phyloP scores from a whole-genome alignment of 2,329 filamentous ascomycete species.

The Penicillium hordei region DNA sequence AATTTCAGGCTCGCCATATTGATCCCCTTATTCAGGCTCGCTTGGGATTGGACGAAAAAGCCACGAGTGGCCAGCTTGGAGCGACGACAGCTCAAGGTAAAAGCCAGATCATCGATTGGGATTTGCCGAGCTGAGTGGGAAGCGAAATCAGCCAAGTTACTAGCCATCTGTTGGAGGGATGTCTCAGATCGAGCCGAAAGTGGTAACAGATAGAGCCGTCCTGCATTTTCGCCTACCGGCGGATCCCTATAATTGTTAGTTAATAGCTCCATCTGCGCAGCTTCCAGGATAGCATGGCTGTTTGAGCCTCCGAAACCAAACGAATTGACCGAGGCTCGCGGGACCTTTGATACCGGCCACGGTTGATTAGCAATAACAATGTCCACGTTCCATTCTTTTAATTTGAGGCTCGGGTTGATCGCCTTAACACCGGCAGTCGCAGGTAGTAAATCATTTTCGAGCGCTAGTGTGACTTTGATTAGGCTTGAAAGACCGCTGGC shows the following conservation, averaged over 20 bases:
- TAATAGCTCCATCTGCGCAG: not conserved
- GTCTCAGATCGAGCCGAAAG: not conserved
- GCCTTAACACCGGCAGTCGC: not conserved
- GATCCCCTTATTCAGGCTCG: not conserved
- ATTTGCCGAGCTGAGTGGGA: slow-evolving; percentile 1
- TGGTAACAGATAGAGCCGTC: not conserved
- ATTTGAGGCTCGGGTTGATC: not conserved
- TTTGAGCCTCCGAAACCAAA: not conserved
- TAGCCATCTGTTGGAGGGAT: not conserved
- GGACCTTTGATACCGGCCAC: not conserved
- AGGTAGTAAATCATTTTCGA: not conserved
- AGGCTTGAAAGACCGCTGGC: not conserved
- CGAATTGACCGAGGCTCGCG: not conserved
- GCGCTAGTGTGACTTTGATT: not conserved
- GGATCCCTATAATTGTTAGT: not conserved
- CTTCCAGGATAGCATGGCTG: not conserved
- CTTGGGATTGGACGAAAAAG: not conserved
- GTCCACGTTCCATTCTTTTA: not conserved
- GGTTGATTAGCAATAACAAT: not conserved
- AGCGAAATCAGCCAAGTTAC: not conserved
- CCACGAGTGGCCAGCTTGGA: not conserved
- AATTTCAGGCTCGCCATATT: not conserved
- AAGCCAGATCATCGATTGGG: not conserved
- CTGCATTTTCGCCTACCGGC: not conserved
- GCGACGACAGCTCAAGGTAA: not conserved